Base-by-base conservation (phyloP, 2,329 filamentous ascomycete genomes). In the Zelopaecilomyces penicillatus region DNA sequence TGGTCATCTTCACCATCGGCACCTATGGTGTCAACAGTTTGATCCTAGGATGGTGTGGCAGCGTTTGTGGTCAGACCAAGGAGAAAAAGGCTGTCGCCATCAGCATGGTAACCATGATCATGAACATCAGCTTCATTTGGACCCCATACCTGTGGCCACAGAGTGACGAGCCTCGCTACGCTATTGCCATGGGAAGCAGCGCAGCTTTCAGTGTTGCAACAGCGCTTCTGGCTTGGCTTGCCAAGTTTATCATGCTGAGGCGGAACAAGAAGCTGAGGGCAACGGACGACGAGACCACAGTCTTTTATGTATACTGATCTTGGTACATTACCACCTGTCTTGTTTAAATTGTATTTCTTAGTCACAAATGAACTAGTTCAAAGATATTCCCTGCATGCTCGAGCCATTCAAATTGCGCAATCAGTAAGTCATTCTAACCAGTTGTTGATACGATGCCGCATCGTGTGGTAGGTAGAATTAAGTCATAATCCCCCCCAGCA, bases 71-170 rank as follows among this genome's bases (percentile, higher is more conserved):
- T 5, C 67, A 69, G 52, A 69, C 65, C 1, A 67, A 66, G 30
- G 66, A 70, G 52, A 69, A 69, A 54, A 67, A 68, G 47, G 66
- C 67, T 5, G 61, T 61, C 9, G 56, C 61, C 8, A 52, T 69
- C 8, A 58, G 58, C n/a, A 63, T 70, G 12, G 53, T 59, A 2
- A 59, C 52, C 6, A 49, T 49, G 32, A 47, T 57, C 28, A 54
- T 54, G 46, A 56, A 56, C 40, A 10, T 54, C 33, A 51, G 50
- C 31, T 68, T 67, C 44, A 64, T 70, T 30, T 69, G 64, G 62
- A 68, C 65, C 4, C 64, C 66, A 3, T 69, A 69, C 48, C 55
- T 70, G 6, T 69, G 65, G 61, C 63, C 64, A 3, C 58, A 62
- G 33, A 58, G 50, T 12, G 63, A 67, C 43, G 60, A 57, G 42